A percentile compares a stretch with the other conserved stretches of the same genome.
Evolutionary conservation across 2,329 filamentous ascomycete genomes (phyloP).

Genomic region (Lecanicillium sp.): DNA sequence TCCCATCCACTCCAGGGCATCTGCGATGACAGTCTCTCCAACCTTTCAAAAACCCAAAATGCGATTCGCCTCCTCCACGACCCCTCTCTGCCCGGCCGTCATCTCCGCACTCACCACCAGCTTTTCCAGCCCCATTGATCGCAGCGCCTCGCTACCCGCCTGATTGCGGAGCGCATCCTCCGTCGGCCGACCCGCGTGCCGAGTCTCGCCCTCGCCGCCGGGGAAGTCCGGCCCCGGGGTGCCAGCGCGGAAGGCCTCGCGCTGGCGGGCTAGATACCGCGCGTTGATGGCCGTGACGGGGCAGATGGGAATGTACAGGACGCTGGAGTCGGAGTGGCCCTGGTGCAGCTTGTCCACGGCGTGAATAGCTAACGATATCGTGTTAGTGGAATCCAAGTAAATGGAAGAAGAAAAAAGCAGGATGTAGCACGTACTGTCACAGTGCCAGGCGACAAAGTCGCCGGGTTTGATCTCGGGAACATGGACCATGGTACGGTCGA

Average conservation of each 20-base stretch:
- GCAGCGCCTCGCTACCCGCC: conserved; percentile 28
- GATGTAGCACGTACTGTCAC: conserved; percentile 49
- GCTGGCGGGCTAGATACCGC: conserved; percentile 63
- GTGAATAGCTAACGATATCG: conserved; percentile 52
- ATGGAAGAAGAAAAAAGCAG: background rate
- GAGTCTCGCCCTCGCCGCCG: conserved; percentile 60
- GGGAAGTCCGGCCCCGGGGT: conserved; percentile 66
- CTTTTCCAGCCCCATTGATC: conserved; percentile 41
- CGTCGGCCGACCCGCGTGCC: conserved; percentile 42
- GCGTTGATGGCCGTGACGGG: conserved; percentile 73
- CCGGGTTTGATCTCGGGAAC: conserved; percentile 64
- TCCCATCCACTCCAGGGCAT: no score
- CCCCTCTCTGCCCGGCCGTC: conserved; percentile 30
- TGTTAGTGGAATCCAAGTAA: conserved; percentile 14
- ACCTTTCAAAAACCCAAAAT: conserved; percentile 40
- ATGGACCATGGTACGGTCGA: conserved; percentile 62
- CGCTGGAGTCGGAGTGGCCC: conserved; percentile 69
- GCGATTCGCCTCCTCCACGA: conserved; percentile 36
- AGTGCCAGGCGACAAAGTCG: conserved; percentile 82
- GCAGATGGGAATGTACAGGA: conserved; percentile 84
- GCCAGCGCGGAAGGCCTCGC: conserved; percentile 63
- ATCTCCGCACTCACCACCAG: conserved; percentile 25
- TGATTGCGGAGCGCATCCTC: conserved; percentile 31
- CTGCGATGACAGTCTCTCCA: no score
- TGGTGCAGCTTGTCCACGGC: conserved; percentile 74